Conservation (phyloP, 208 protist species). For the Trypanosoma cruzi region DNA sequence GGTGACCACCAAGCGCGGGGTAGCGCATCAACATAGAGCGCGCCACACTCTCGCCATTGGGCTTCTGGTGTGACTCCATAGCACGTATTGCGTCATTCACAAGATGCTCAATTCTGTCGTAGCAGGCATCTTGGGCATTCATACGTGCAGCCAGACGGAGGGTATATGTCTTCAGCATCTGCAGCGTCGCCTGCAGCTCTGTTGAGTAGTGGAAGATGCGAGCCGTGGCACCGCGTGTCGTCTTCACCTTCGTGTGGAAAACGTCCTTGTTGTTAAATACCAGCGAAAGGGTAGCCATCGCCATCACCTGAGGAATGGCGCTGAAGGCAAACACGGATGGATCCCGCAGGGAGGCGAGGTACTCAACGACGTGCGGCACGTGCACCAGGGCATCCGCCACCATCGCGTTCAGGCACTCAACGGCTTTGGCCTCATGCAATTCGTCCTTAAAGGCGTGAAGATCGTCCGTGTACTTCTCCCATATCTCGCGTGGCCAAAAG, state of each 20-base stretch:
- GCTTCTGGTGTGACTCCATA: constrained; percentile 36
- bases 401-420: constrained; percentile 95
- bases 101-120: constrained; percentile 27
- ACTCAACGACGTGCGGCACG: constrained; percentile 86
- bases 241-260: constrained; percentile 94
- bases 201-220: constrained; percentile 53
- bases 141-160: constrained; percentile 30
- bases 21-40: constrained; percentile 52
- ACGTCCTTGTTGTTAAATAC: constrained; percentile 96
- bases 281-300: constrained; percentile 92
- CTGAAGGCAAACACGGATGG: constrained; percentile 95
- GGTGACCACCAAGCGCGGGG: constrained; percentile 51
- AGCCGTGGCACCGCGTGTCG: constrained; percentile 81
- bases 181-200: constrained; percentile 39
- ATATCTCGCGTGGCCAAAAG: constrained; percentile 95
- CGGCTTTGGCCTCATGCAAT: constrained; percentile 30
- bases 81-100: constrained; percentile 26
- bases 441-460: constrained; percentile 59
- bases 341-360: constrained; percentile 82
- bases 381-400: constrained; percentile 94
- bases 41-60: constrained; percentile 29
- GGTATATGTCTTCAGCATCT: constrained; percentile 45
- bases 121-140: constrained; percentile 31
- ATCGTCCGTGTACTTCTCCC: constrained; percentile 72
- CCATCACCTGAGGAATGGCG: constrained; percentile 98